These are phyloP conservation scores for Cystobasidium sp. DNA, from an alignment of 1,284 basidiomycete species.

Conservation along the genomic window DNA sequence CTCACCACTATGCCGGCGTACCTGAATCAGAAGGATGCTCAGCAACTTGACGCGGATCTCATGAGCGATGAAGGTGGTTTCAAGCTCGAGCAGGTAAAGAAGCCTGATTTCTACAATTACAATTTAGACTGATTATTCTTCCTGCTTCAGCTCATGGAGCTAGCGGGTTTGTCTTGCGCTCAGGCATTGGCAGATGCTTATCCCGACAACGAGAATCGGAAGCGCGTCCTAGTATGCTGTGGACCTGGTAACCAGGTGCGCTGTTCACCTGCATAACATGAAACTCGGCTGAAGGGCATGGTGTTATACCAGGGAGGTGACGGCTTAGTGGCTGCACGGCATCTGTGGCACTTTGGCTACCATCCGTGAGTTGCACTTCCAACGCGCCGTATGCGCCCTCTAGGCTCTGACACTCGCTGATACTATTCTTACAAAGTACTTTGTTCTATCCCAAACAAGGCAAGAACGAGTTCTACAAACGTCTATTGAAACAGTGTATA, in stretches of 20 bases:
- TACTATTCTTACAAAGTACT: conserved; percentile 75
- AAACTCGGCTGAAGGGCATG: neutral
- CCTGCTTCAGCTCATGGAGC: conserved; percentile 82
- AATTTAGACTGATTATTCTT: neutral
- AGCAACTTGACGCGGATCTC: conserved; percentile 86
- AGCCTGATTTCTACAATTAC: neutral
- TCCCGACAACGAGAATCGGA: conserved; percentile 65
- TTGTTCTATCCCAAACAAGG: conserved; percentile 93
- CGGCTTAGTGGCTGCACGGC: conserved; percentile 92
- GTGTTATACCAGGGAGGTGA: conserved; percentile 74
- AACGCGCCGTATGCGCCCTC: too few relatives aligned
- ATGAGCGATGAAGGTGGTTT: conserved; percentile 80
- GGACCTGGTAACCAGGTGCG: conserved; percentile 86
- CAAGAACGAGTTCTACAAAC: conserved; percentile 84
- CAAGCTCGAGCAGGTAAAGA: conserved; percentile 79
- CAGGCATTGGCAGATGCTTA: conserved; percentile 82
- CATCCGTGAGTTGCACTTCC: conserved; percentile 10
- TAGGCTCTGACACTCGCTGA: too few relatives aligned
- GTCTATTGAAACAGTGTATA: conserved; percentile 80
- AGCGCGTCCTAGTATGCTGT: conserved; percentile 84
- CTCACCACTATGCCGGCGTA: conserved; percentile 42
- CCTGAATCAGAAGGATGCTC: conserved; percentile 49
- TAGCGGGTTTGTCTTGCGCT: conserved; percentile 95
- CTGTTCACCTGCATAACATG: neutral
- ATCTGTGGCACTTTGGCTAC: conserved; percentile 68